Evolutionary conservation across 192 early-diverging fungal species (phyloP), one percentile per base, ranked within the genome.

Genomic region (Allomyces arbusculus): DNA sequence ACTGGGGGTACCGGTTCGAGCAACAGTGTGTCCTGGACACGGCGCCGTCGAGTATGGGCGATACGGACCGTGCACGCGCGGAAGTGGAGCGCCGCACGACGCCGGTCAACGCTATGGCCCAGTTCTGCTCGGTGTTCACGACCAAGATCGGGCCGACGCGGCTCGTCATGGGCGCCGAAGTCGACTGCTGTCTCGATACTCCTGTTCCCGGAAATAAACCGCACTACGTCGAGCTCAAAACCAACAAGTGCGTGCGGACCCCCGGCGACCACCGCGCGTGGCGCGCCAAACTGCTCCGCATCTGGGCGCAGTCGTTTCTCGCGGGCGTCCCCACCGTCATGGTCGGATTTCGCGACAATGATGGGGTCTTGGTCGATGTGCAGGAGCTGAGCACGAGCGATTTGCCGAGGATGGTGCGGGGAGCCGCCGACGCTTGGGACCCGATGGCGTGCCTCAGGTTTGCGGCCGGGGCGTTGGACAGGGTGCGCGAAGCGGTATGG

Each of bases 221-320:
- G 8, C 66, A 72, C 61, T 97, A 97, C 67, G 79, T 86, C 22
- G 95, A 97, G 72, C 82, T 97, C 43, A 97, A 97, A 68, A 95
- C 92, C 4, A 12, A 61, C 16, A 40, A 40, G 33, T 40, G 33
- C 7, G 33, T 40, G 33, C 7, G 33, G 5, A 3, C 33, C 33
- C 33, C 33, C 8, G 33, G 33, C 33, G 33, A 40, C 4, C 62
- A 9, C 1, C 58, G 3, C n/a, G 20, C 20, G 43, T 23, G 16
- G 67, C 87, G 85, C 26, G 74, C 78, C 75, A 98, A 98, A 73
- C 75, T 98, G 64, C 68, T 95, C 0, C 89, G 90, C 67, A 87
- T 89, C 67, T 98, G 91, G 86, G 89, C 90, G 5, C 95, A 98
- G 73, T 94, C 89, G 23, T 95, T 89, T 74, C 75, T 98, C 2